Conservation (phyloP, 73 alveolate species). For the Tetrahymena malaccensis region DNA sequence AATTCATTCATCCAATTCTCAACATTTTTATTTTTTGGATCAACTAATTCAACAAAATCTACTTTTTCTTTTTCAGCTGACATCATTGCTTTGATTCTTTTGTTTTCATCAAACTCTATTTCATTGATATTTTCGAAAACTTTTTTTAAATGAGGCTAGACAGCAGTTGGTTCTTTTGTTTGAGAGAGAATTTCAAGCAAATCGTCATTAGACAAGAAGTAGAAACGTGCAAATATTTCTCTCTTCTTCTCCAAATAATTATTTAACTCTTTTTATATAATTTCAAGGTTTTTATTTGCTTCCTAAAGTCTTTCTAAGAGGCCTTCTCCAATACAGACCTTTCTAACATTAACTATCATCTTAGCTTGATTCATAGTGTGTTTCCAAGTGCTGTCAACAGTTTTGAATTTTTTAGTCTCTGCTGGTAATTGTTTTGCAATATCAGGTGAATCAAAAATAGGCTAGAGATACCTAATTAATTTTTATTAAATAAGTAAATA, state of each 20-base stretch:
- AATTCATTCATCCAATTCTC: slow-evolving; percentile 97
- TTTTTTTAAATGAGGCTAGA: slow-evolving; percentile 89
- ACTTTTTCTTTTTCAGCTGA: slow-evolving; percentile 96
- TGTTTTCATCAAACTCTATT: slow-evolving; percentile 67
- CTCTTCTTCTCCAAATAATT: slow-evolving; percentile 70
- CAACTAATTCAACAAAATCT: slow-evolving; percentile 12
- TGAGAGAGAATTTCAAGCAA: slow-evolving; percentile 95
- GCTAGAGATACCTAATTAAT: slow-evolving; percentile 67
- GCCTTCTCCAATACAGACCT: slow-evolving; percentile 79
- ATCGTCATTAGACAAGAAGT: slow-evolving; percentile 95
- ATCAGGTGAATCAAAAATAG: slow-evolving; percentile 95
- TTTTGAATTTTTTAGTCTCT: slow-evolving; percentile 87
- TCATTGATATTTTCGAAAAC: slow-evolving; percentile 85
- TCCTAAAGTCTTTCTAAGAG: slow-evolving; percentile 81
- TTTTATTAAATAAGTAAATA: background rate
- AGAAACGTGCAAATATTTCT: slow-evolving; percentile 94
- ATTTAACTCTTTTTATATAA: slow-evolving; percentile 54
- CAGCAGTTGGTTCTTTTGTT: slow-evolving; percentile 97
- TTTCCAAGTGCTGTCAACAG: slow-evolving; percentile 75
- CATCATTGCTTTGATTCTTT: slow-evolving; percentile 87
- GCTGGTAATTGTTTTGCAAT: slow-evolving; percentile 91
- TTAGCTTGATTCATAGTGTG: slow-evolving; percentile 78
- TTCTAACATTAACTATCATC: slow-evolving; percentile 75
- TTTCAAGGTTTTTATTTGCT: slow-evolving; percentile 84
- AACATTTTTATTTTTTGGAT: slow-evolving; percentile 29